Evolutionary conservation across 139 green algal species (phyloP).

Genomic region (Chlamydomonas asymmetrica): DNA sequence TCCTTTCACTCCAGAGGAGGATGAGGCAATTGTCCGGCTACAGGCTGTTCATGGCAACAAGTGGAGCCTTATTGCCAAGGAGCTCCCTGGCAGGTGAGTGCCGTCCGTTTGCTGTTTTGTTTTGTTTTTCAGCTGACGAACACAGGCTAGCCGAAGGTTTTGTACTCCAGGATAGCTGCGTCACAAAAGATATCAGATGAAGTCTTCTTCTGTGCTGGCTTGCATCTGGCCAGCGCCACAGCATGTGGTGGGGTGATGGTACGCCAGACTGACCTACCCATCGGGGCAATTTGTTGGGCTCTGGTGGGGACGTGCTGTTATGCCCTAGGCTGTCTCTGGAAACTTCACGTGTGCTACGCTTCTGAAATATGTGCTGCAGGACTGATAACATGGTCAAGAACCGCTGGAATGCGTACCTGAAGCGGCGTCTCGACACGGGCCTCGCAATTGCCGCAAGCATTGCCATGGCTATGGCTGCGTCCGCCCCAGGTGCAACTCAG

Average conservation of each 20-base stretch:
- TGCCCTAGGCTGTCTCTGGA: background rate
- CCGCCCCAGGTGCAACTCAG: no score
- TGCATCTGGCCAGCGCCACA: background rate
- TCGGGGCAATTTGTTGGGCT: background rate
- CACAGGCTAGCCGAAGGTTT: background rate
- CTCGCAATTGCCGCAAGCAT: slow-evolving; percentile 18
- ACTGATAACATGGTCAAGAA: slow-evolving; percentile 76
- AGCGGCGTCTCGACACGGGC: slow-evolving; percentile 39
- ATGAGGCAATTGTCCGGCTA: slow-evolving; percentile 40
- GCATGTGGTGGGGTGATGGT: background rate
- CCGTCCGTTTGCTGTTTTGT: background rate
- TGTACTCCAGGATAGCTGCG: background rate
- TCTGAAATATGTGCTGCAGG: slow-evolving; percentile 48
- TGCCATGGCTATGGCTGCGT: no score
- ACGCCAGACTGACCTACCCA: background rate
- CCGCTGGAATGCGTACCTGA: slow-evolving; percentile 67
- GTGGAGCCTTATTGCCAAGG: slow-evolving; percentile 60
- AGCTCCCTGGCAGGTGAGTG: slow-evolving; percentile 41
- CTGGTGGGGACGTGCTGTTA: background rate
- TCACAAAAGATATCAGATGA: background rate
- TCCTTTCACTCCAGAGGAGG: slow-evolving; percentile 48
- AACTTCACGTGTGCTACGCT: background rate
- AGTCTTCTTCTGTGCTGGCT: background rate
- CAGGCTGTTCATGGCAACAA: slow-evolving; percentile 52
- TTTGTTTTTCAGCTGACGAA: background rate